These are phyloP conservation scores for Hydnum rufescens DNA, from an alignment of 768 basidiomycete species.

Conservation along the genomic window DNA sequence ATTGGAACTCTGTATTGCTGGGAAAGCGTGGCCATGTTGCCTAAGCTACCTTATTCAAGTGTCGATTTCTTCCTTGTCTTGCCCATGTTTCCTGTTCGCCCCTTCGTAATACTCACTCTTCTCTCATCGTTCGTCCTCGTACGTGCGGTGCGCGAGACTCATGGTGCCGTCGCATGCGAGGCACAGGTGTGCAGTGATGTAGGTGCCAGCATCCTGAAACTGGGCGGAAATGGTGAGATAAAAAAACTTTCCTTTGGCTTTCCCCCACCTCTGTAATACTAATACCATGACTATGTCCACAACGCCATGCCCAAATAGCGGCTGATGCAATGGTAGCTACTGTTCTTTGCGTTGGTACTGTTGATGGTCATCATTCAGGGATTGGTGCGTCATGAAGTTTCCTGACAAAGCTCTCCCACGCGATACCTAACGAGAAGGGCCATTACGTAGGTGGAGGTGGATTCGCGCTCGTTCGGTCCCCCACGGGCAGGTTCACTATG, in stretches of 20 bases:
- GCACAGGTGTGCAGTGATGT: slow-evolving; percentile 70
- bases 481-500: slow-evolving; percentile 30
- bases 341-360: slow-evolving; percentile 17
- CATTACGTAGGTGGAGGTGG: slow-evolving; percentile 32
- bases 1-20: no score
- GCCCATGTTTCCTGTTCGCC: no score
- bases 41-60: no score
- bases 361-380: slow-evolving; percentile 72
- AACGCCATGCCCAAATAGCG: no score
- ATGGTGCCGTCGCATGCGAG: slow-evolving; percentile 82
- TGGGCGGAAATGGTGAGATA: slow-evolving; percentile 5
- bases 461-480: slow-evolving; percentile 65
- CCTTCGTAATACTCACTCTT: no score
- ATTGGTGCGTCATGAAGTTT: slow-evolving; percentile 36
- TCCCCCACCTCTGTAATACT: no score
- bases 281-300: no score
- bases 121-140: no score
- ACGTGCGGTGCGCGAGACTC: no score
- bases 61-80: no score
- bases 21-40: no score
- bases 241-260: no score
- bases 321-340: slow-evolving; percentile 29
- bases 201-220: slow-evolving; percentile 51
- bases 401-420: not conserved
- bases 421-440: slow-evolving; percentile 30